Evolutionary conservation across 768 basidiomycete species (phyloP).

Genomic region (Boletus patriciae): DNA sequence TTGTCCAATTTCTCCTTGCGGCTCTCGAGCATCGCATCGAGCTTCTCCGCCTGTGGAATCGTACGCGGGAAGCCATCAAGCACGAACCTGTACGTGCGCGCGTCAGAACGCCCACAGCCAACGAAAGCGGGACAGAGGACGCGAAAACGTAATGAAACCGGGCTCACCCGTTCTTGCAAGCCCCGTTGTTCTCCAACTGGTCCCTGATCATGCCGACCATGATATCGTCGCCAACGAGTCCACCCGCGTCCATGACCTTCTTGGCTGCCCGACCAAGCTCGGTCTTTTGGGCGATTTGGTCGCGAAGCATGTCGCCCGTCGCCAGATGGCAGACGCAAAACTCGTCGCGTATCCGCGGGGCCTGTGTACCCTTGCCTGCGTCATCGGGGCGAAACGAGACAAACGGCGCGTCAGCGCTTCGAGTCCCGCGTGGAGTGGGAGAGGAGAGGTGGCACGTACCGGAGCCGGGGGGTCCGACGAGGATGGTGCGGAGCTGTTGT

Average conservation of each 20-base stretch:
- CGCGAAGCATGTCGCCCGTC: slow-evolving; percentile 97
- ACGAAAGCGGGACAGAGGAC: background rate
- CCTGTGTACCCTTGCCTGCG: slow-evolving; percentile 97
- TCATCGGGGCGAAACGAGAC: background rate
- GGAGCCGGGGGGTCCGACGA: slow-evolving; percentile 96
- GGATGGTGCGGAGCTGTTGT: slow-evolving; percentile 83
- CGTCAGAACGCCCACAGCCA: background rate
- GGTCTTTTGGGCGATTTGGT: slow-evolving; percentile 87
- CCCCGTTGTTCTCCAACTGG: slow-evolving; percentile 89
- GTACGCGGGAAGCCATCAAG: slow-evolving; percentile 99
- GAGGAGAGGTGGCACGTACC: slow-evolving; percentile 50
- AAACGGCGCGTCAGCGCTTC: background rate
- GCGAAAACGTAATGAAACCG: background rate
- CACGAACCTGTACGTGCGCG: slow-evolving; percentile 68
- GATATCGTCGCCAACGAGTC: slow-evolving; percentile 94
- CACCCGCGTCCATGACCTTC: slow-evolving; percentile 96
- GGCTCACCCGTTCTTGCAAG: slow-evolving; percentile 93
- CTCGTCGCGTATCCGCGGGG: slow-evolving; percentile 85
- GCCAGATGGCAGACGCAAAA: slow-evolving; percentile 98
- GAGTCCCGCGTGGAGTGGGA: too few relatives aligned
- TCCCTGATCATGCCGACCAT: slow-evolving; percentile 98
- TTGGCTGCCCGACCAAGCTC: slow-evolving; percentile 88
- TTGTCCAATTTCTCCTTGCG: slow-evolving; percentile 88
- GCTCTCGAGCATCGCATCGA: slow-evolving; percentile 82
- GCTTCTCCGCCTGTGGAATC: slow-evolving; percentile 93